Conservation (phyloP, 225 moss, liverwort and hornwort genomes). For the Anthoceros angustus region DNA sequence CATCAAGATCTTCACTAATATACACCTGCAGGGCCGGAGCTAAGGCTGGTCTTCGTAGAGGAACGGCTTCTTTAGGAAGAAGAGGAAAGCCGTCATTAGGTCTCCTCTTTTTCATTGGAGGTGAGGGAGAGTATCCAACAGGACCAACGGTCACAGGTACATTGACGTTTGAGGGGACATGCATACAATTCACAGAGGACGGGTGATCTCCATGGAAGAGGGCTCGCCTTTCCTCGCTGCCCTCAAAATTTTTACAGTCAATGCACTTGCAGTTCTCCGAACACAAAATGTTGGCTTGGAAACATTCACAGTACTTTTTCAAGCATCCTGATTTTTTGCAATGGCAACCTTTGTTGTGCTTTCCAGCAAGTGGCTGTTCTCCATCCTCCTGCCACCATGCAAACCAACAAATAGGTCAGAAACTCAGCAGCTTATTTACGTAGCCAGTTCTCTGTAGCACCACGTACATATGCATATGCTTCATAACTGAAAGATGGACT, state of each 20-base stretch:
- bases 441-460: not conserved
- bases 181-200: conserved; percentile 28
- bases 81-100: conserved; percentile 33
- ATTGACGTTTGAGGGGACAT: conserved; percentile 20
- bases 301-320: conserved; percentile 93
- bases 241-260: conserved; percentile 79
- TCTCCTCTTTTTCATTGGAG: conserved; percentile 31
- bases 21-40: conserved; percentile 21
- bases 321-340: conserved; percentile 96
- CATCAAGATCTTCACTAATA: not conserved
- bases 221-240: conserved; percentile 54
- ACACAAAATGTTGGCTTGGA: conserved; percentile 86
- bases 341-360: conserved; percentile 88
- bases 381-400: conserved; percentile 32
- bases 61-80: conserved; percentile 33
- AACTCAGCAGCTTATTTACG: not conserved
- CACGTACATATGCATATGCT: not conserved
- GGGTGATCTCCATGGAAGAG: conserved; percentile 59
- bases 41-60: conserved; percentile 18
- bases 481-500: not conserved
- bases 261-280: conserved; percentile 95
- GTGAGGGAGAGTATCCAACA: conserved; percentile 34
- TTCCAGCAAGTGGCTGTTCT: conserved; percentile 52
- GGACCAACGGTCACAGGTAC: conserved; percentile 21
- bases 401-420: not conserved